Evolutionary conservation across 352 stramenopile species (phyloP).

Genomic region (Phytophthora fragariaefolia): DNA sequence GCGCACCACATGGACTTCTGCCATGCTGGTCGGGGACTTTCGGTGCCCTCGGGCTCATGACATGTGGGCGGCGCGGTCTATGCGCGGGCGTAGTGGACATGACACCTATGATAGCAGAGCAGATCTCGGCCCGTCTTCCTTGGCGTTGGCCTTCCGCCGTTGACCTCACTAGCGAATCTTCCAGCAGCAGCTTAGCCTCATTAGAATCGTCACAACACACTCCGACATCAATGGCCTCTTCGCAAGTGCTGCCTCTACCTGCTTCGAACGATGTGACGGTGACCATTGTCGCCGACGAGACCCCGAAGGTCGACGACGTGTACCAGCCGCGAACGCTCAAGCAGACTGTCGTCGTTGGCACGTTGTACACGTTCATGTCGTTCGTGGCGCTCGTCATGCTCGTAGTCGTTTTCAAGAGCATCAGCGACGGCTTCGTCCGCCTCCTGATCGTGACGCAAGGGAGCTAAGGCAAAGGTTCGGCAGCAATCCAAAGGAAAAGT

Average conservation of each 20-base stretch:
- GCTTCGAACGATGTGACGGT: constrained; percentile 12
- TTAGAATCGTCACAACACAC: not conserved
- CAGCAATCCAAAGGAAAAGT: too few species aligned
- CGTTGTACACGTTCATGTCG: not conserved
- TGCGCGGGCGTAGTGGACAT: not conserved
- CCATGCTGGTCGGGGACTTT: not conserved
- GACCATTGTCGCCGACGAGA: constrained; percentile 9
- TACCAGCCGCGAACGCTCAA: not conserved
- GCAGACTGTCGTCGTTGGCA: not conserved
- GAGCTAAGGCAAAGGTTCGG: too few species aligned
- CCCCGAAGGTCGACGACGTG: not conserved
- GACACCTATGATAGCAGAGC: not conserved
- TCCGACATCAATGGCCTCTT: not conserved
- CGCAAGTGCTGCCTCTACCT: constrained; percentile 9
- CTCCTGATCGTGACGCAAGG: constrained; percentile 3
- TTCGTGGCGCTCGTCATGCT: constrained; percentile 2
- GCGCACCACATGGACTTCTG: not conserved
- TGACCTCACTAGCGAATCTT: constrained; percentile 7
- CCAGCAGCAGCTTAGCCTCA: not conserved
- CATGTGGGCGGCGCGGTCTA: not conserved
- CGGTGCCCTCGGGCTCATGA: not conserved
- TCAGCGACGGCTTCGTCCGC: constrained; percentile 14
- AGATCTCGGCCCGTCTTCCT: not conserved
- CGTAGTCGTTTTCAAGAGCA: constrained; percentile 8
- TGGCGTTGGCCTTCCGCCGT: constrained; percentile 1